Percentiles rank a stretch among this genome's conserved stretches.
These are phyloP conservation scores for Sporisorium reilianum DNA, from an alignment of 1,284 basidiomycete genomes.

Conservation along the genomic window DNA sequence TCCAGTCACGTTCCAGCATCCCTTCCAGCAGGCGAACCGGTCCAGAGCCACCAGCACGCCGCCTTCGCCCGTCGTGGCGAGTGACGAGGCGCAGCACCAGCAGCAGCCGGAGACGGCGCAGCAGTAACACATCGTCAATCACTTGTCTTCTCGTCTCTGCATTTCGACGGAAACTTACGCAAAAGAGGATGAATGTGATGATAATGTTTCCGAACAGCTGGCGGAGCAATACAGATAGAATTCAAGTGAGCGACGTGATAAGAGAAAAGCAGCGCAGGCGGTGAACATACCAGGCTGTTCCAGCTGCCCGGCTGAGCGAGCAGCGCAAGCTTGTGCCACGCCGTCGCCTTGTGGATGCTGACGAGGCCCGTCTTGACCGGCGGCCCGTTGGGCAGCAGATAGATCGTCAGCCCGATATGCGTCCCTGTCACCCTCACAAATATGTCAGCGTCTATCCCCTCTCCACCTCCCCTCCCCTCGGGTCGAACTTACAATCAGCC, in stretches of 20 bases:
- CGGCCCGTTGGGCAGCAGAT: constrained; percentile 52
- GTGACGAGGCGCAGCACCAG: not conserved
- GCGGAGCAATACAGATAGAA: not conserved
- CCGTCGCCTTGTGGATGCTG: constrained; percentile 3
- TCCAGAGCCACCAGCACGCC: constrained; percentile 12
- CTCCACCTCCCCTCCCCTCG: no score
- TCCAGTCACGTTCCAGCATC: not conserved
- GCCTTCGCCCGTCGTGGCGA: constrained; percentile 7
- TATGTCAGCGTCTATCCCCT: not conserved
- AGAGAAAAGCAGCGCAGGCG: not conserved
- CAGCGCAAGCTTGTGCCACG: constrained; percentile 25
- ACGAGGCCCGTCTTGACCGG: constrained; percentile 14
- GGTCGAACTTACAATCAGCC: constrained; percentile 53
- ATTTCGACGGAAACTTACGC: constrained; percentile 29
- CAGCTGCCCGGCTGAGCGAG: constrained; percentile 36
- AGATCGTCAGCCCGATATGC: constrained; percentile 58
- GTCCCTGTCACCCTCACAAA: constrained; percentile 26
- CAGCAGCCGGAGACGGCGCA: no score
- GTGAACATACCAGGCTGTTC: constrained; percentile 51
- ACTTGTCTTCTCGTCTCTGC: no score
- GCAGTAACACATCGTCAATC: not conserved
- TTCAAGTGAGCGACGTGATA: not conserved
- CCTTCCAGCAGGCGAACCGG: not conserved
- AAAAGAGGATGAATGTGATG: constrained; percentile 61
- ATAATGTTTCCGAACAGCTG: constrained; percentile 63